These are phyloP conservation scores for Penicillium silybi DNA, from an alignment of 495 filamentous ascomycete genomes.

Conservation along the genomic window DNA sequence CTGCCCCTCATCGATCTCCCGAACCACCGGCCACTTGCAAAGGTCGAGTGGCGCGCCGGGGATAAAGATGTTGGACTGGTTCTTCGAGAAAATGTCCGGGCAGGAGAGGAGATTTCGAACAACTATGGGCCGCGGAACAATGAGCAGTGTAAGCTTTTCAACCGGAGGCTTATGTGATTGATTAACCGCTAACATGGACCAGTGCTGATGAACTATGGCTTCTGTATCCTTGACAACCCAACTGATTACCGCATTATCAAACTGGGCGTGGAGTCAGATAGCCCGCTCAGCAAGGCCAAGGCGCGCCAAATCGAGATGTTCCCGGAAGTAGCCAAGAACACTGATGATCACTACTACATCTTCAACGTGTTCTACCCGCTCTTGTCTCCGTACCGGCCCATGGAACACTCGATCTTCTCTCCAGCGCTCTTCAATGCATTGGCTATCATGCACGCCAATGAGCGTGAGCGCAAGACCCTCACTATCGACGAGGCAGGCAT, in stretches of 20 bases:
- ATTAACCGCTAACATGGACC: background rate
- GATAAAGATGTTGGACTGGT: slow-evolving; percentile 44
- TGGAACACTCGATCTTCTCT: slow-evolving; percentile 46
- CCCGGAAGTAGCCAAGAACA: slow-evolving; percentile 25
- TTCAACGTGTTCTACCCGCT: slow-evolving; percentile 46
- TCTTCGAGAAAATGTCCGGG: slow-evolving; percentile 40
- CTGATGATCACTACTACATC: slow-evolving; percentile 44
- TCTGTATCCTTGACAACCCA: slow-evolving; percentile 55
- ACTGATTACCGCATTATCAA: slow-evolving; percentile 50
- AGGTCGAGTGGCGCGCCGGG: slow-evolving; percentile 59
- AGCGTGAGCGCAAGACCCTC: slow-evolving; percentile 35
- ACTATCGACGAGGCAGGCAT: slow-evolving; percentile 33
- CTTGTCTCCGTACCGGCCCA: slow-evolving; percentile 25
- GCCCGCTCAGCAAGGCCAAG: slow-evolving; percentile 37
- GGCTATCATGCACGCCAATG: slow-evolving; percentile 39
- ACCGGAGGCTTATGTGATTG: background rate
- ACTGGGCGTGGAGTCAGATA: slow-evolving; percentile 38
- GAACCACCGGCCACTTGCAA: slow-evolving; percentile 55
- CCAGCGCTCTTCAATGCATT: slow-evolving; percentile 42
- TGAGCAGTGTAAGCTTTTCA: slow-evolving; percentile 51
- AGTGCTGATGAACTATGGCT: slow-evolving; percentile 69
- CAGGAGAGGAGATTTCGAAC: slow-evolving; percentile 57
- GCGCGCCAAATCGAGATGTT: slow-evolving; percentile 32
- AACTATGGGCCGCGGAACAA: slow-evolving; percentile 69
- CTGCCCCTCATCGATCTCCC: slow-evolving; percentile 59